Conservation (phyloP, 1,139 yeast species). For the Protomyces inundatus region DNA sequence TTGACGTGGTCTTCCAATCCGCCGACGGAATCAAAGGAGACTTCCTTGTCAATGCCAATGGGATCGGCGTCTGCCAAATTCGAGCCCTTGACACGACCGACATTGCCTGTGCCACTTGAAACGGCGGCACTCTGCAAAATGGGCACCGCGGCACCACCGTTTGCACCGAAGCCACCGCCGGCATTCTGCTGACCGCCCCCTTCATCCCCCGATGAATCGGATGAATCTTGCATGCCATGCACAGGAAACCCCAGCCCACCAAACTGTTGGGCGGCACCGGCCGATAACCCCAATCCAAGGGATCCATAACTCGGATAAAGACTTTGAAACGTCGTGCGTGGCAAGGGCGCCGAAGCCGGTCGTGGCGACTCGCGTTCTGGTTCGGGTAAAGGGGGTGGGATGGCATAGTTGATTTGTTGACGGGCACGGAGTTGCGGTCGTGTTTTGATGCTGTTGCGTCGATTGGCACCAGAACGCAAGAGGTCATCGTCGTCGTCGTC, state of each 20-base stretch:
- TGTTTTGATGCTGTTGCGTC: background rate
- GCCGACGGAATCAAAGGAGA: constrained; percentile 85
- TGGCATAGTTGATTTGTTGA: constrained; percentile 24
- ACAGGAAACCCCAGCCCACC: constrained; percentile 15
- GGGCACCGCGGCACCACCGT: constrained; percentile 1
- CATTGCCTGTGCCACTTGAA: constrained; percentile 37
- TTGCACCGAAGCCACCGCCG: background rate
- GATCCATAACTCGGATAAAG: constrained; percentile 15
- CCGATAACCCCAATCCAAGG: constrained; percentile 13
- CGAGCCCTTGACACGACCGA: constrained; percentile 44
- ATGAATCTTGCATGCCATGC: constrained; percentile 6
- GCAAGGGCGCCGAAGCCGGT: background rate
- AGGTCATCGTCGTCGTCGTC: background rate
- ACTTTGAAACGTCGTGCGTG: constrained; percentile 10
- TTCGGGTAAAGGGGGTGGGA: constrained; percentile 26
- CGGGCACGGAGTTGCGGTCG: constrained; percentile 20
- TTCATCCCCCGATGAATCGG: constrained; percentile 23
- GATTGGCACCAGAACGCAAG: background rate
- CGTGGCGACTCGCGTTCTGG: constrained; percentile 2
- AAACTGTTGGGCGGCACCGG: background rate
- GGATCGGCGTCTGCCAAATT: constrained; percentile 91
- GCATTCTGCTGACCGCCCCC: constrained; percentile 5
- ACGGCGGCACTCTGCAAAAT: constrained; percentile 24
- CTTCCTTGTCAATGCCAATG: constrained; percentile 84
- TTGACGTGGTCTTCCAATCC: constrained; percentile 82